A percentile compares a stretch with the other conserved stretches of the same genome.
Conservation (phyloP, 2,329 filamentous ascomycete species). For the Cordyceps tenuipes region DNA sequence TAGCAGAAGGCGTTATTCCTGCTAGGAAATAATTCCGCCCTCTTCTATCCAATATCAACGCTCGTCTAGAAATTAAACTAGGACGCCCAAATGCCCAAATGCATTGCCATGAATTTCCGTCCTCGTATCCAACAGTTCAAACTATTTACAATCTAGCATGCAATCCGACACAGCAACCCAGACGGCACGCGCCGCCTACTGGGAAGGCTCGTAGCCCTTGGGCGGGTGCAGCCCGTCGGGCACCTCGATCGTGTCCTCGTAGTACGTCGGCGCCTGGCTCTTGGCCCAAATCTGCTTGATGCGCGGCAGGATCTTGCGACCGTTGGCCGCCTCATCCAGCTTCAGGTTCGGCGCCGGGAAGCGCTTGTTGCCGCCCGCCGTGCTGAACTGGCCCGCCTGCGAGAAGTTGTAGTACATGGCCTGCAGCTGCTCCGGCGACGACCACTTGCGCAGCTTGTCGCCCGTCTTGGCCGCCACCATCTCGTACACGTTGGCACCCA, state of each 20-base stretch:
- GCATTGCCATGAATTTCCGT: not conserved
- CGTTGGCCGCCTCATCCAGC: constrained; percentile 20
- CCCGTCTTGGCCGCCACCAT: constrained; percentile 53
- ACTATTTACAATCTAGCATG: not conserved
- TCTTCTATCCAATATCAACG: too few species aligned
- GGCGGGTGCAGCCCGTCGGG: constrained; percentile 37
- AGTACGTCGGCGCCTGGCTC: constrained; percentile 34
- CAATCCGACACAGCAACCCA: not conserved
- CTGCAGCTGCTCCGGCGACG: constrained; percentile 25
- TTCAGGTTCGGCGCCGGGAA: constrained; percentile 35
- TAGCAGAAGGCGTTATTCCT: too few species aligned
- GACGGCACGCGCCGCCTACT: not conserved
- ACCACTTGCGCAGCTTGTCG: constrained; percentile 38
- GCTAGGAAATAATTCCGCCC: too few species aligned
- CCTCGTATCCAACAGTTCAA: not conserved
- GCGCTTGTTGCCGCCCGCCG: constrained; percentile 22
- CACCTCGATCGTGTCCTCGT: constrained; percentile 30
- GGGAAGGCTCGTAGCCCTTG: constrained; percentile 23
- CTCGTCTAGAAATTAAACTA: too few species aligned
- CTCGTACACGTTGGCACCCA: constrained; percentile 61
- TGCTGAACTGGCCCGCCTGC: constrained; percentile 43
- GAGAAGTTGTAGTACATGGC: constrained; percentile 44
- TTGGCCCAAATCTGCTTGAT: constrained; percentile 30
- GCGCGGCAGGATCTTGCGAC: constrained; percentile 28
- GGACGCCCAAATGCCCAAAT: not conserved